Percentiles rank a stretch among this genome's conserved stretches.
Conservation (phyloP, 345 rosid species). For the Arabidopsis arenosa region DNA sequence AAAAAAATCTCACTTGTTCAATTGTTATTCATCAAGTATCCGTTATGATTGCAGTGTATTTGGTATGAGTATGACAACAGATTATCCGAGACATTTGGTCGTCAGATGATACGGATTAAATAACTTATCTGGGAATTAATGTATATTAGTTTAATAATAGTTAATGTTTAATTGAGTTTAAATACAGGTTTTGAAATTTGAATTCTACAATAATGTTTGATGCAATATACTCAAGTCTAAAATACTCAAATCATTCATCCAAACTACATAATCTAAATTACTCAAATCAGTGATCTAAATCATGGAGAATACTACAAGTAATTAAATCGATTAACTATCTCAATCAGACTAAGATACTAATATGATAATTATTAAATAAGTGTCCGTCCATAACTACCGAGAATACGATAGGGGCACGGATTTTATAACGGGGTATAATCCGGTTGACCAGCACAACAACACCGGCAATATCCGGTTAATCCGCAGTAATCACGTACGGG, state of each 20-base stretch:
- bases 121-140: neutral
- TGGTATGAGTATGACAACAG: neutral
- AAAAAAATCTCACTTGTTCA: neutral
- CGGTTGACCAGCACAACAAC: slow-evolving; percentile 29
- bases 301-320: slow-evolving; percentile 5
- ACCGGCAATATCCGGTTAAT: slow-evolving; percentile 56
- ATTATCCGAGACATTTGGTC: neutral
- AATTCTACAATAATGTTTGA: neutral
- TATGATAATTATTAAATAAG: neutral
- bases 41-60: neutral
- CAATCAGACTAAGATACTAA: slow-evolving; percentile 10
- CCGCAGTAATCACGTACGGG: slow-evolving; percentile 45
- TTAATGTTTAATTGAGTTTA: neutral
- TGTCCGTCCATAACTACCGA: slow-evolving; percentile 22
- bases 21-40: neutral
- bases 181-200: neutral
- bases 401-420: slow-evolving; percentile 32
- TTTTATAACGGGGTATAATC: slow-evolving; percentile 37
- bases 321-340: slow-evolving; percentile 14
- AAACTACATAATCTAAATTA: neutral
- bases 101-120: neutral
- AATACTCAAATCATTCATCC: neutral
- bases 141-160: neutral
- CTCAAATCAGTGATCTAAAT: slow-evolving; percentile 6
- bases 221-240: neutral